Conservation (phyloP, 352 stramenopile genomes). For the Phytophthora hybrid region DNA sequence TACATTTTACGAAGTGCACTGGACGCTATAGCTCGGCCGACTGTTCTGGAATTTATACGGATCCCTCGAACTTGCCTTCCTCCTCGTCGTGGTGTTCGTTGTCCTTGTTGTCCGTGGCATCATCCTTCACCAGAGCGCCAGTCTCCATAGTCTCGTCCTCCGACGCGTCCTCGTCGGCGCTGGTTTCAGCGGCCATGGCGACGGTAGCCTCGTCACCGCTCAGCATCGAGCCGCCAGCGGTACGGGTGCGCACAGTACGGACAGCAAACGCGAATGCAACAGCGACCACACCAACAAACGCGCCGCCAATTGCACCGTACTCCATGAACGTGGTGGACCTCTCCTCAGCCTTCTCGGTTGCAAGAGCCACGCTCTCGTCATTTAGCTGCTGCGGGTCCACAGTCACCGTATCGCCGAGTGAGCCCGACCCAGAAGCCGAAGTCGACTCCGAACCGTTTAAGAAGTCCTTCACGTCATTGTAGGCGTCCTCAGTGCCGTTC, state of each 20-base stretch:
- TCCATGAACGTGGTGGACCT: slow-evolving; percentile 38
- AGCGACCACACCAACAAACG: slow-evolving; percentile 41
- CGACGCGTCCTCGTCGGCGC: slow-evolving; percentile 43
- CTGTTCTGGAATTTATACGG: slow-evolving; percentile 45
- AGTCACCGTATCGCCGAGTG: slow-evolving; percentile 26
- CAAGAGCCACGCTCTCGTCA: slow-evolving; percentile 40
- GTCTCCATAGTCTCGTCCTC: slow-evolving; percentile 47
- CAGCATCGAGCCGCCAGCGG: slow-evolving; percentile 28
- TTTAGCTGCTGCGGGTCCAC: slow-evolving; percentile 37
- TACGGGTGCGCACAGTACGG: slow-evolving; percentile 36
- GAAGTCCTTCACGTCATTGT: slow-evolving; percentile 37
- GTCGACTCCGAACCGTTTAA: slow-evolving; percentile 27
- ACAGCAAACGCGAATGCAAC: slow-evolving; percentile 42
- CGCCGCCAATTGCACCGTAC: slow-evolving; percentile 32
- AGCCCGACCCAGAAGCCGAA: slow-evolving; percentile 34
- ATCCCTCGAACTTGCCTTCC: slow-evolving; percentile 66
- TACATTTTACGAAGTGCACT: slow-evolving; percentile 38
- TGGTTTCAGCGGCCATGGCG: slow-evolving; percentile 46
- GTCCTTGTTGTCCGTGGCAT: slow-evolving; percentile 25
- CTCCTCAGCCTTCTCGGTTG: slow-evolving; percentile 28
- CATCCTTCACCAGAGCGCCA: slow-evolving; percentile 40
- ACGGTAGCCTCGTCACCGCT: slow-evolving; percentile 48
- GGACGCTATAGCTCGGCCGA: slow-evolving; percentile 18
- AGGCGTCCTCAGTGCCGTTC: slow-evolving; percentile 30
- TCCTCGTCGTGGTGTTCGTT: slow-evolving; percentile 39